Percentiles rank a stretch among this genome's conserved stretches.
Conservation (phyloP, 164 flowering plant genomes). For the Aristolochia californica region DNA sequence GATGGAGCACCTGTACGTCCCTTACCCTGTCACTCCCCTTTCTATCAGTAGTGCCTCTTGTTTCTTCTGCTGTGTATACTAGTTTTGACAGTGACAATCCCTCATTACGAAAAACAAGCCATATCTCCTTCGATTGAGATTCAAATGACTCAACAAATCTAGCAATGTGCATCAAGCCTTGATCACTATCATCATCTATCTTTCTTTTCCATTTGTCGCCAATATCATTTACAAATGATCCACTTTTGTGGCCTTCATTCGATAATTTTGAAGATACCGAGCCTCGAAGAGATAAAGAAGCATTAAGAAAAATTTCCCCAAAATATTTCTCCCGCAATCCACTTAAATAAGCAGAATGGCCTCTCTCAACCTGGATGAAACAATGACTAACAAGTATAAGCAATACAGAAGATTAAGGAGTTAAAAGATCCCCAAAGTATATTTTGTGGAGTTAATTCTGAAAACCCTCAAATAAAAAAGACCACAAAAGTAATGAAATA, state of each 20-base stretch:
- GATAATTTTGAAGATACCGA: constrained; percentile 15
- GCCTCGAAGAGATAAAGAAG: constrained; percentile 42
- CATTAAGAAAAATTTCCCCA: constrained; percentile 91
- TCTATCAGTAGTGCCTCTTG: constrained; percentile 18
- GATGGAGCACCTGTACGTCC: constrained; percentile 52
- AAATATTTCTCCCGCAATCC: constrained; percentile 90
- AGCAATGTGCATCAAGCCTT: constrained; percentile 88
- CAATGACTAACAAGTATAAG: neutral
- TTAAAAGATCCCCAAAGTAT: no score
- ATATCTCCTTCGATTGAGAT: constrained; percentile 82
- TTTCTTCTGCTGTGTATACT: constrained; percentile 62
- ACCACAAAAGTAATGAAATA: no score
- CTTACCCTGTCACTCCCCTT: constrained; percentile 30
- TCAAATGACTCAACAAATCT: constrained; percentile 93
- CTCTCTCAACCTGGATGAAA: constrained; percentile 79
- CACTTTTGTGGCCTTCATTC: constrained; percentile 10
- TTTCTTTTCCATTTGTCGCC: constrained; percentile 13
- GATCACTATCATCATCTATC: constrained; percentile 34
- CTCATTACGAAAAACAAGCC: constrained; percentile 93
- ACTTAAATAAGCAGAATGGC: constrained; percentile 69
- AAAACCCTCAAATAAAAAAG: no score
- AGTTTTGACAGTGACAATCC: constrained; percentile 83
- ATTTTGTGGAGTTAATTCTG: no score
- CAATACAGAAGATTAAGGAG: neutral
- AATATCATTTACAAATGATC: constrained; percentile 17